phyloP scores from a whole-genome alignment of 1,284 basidiomycete species.

The Tremellales sp. region DNA sequence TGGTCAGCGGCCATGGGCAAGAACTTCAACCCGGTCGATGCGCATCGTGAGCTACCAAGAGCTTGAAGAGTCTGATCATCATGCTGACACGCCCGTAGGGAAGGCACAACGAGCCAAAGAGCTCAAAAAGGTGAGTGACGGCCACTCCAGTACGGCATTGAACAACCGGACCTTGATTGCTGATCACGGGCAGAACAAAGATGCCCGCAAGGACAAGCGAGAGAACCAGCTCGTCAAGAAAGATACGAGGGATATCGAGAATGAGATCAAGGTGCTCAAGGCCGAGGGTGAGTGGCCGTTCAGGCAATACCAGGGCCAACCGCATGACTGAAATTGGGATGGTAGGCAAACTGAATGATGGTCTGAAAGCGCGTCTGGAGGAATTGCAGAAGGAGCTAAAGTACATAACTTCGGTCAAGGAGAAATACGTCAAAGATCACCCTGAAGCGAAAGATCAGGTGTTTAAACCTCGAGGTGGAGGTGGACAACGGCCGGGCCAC shows the following conservation, averaged over 20 bases:
- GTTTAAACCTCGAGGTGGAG: constrained; percentile 36
- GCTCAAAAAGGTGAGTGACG: constrained; percentile 68
- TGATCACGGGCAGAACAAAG: constrained; percentile 64
- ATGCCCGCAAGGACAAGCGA: constrained; percentile 67
- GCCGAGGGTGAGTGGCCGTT: constrained; percentile 19
- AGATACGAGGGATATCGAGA: constrained; percentile 61
- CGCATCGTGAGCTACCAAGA: constrained; percentile 58
- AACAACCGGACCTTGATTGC: background rate
- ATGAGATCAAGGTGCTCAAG: constrained; percentile 39
- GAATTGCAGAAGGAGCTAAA: constrained; percentile 72
- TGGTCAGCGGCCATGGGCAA: constrained; percentile 62
- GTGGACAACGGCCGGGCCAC: constrained; percentile 33
- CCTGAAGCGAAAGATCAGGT: constrained; percentile 80
- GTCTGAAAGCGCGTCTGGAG: constrained; percentile 35
- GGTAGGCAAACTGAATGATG: constrained; percentile 23
- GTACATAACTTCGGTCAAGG: constrained; percentile 75
- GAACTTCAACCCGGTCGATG: constrained; percentile 79
- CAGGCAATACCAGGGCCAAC: too few species aligned
- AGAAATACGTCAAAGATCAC: constrained; percentile 82
- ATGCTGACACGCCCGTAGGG: constrained; percentile 11
- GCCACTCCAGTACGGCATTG: background rate
- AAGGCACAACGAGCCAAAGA: constrained; percentile 85
- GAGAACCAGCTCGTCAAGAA: constrained; percentile 82
- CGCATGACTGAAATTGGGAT: background rate
- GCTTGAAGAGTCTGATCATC: background rate